Base-by-base conservation (phyloP, 2,329 filamentous ascomycete species). In the Calonectria hawksworthii region DNA sequence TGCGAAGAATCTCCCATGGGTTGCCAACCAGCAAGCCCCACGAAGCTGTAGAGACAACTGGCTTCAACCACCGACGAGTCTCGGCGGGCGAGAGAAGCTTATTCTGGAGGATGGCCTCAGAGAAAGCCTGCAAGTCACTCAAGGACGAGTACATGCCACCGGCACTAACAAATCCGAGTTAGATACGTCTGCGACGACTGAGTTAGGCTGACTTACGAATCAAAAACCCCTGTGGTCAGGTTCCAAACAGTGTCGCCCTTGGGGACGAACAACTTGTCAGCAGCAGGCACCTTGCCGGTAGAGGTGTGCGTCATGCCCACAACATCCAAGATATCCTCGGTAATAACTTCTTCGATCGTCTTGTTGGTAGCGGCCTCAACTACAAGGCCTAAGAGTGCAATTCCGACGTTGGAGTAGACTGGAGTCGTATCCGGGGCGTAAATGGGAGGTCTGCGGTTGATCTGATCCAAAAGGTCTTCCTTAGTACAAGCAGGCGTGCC, bases 401-500 rank as follows among this genome's bases (percentile, higher is more conserved):
- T 87, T 1, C 84, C 88, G 4, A 86, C 81, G 75, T 91, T 90
- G 34, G 88, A 88, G 79, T 91, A 91, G 3, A 85, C 82, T 0
- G 89, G 88, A 3, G 83, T 86, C 0, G 85, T 83, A 75, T 86
- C 88, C 0, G 89, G 85, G 0, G 82, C 78, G 66, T 87, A 89
- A 1, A 85, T 81, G 0, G 88, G 88, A 41, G 81, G 78, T 13
- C 79, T 78, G 21, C 76, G 75, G 51, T 82, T 82, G 50, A 84
- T 76, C 9, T 81, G 75, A 8, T 75, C 50, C 2, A 84, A 73
- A 1, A 84, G 75, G 52, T 85, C 82, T 7, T 81, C 76, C 69
- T 66, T 74, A 5, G 76, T 83, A 30, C 86, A 84, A 1, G 83
- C 77, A 0, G 76, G 77, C 0, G 84, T 83, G 0, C 81, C 83